phyloP scores from a whole-genome alignment of 441 rosid species.

The Brassica hybrid region DNA sequence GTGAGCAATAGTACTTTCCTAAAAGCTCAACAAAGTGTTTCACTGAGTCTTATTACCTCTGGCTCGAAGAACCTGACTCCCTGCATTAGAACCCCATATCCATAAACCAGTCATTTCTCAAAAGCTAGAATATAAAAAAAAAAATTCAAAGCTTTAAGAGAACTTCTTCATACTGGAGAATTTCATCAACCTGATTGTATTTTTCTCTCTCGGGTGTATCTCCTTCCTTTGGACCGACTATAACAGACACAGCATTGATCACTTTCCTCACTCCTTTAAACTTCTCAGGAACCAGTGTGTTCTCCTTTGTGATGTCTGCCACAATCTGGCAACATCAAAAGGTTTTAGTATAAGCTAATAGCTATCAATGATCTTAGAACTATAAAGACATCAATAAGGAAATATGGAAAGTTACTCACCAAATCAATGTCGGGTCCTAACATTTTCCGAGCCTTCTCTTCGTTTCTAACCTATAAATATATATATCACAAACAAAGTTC shows the following conservation, averaged over 20 bases:
- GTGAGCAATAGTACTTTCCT: not conserved
- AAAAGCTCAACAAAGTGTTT: slow-evolving; percentile 14
- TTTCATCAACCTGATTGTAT: slow-evolving; percentile 72
- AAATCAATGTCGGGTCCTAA: slow-evolving; percentile 76
- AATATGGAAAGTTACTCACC: slow-evolving; percentile 51
- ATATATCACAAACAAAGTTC: not conserved
- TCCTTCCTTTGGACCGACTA: slow-evolving; percentile 95
- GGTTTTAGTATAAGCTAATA: not conserved
- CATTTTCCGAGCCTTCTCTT: slow-evolving; percentile 84
- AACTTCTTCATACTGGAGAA: too few species aligned
- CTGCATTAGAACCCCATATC: slow-evolving; percentile 50
- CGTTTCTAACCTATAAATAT: slow-evolving; percentile 70
- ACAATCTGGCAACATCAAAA: slow-evolving; percentile 54
- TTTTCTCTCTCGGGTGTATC: slow-evolving; percentile 94
- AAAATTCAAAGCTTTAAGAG: not conserved
- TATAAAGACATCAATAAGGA: not conserved
- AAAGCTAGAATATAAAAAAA: not conserved
- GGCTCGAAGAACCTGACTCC: slow-evolving; percentile 98
- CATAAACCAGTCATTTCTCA: slow-evolving; percentile 22
- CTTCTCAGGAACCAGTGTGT: slow-evolving; percentile 61
- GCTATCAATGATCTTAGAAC: not conserved
- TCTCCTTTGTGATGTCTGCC: slow-evolving; percentile 79
- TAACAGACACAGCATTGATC: slow-evolving; percentile 81
- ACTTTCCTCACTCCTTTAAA: slow-evolving; percentile 90
- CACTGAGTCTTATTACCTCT: slow-evolving; percentile 56